A percentile compares a stretch with the other conserved stretches of the same genome.
Conservation (phyloP, 2,329 filamentous ascomycete genomes). For the Venturiaceae sp. region DNA sequence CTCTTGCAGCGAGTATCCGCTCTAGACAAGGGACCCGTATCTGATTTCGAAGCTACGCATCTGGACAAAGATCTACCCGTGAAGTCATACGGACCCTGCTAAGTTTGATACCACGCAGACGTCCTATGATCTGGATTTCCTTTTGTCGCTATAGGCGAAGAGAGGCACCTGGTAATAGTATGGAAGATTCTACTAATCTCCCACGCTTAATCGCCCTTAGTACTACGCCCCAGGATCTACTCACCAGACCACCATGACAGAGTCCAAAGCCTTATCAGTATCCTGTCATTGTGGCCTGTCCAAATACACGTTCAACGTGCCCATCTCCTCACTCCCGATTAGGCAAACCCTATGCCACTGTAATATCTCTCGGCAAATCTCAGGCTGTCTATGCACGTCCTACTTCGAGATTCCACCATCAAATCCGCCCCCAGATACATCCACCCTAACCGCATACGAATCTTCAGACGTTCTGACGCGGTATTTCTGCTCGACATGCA, state of each 20-base stretch:
- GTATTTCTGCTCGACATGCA: conserved; percentile 43
- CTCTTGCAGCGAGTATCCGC: neutral
- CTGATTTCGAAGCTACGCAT: no score
- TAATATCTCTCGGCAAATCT: conserved; percentile 36
- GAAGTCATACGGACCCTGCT: neutral
- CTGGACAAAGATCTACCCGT: neutral
- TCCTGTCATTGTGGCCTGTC: conserved; percentile 28
- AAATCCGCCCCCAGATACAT: conserved; percentile 21
- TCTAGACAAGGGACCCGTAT: neutral
- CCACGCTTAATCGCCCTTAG: neutral
- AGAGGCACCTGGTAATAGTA: neutral
- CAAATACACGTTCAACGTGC: conserved; percentile 23
- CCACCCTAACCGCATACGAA: conserved; percentile 31
- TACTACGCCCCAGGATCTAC: neutral
- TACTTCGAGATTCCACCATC: conserved; percentile 28
- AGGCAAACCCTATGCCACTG: conserved; percentile 41
- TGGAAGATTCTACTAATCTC: neutral
- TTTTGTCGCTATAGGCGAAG: neutral
- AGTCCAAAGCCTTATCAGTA: conserved; percentile 8
- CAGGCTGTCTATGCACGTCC: conserved; percentile 37
- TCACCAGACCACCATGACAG: neutral
- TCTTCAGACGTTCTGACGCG: conserved; percentile 31
- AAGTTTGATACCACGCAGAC: neutral
- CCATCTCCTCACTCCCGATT: conserved; percentile 24
- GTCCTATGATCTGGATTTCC: neutral